These are phyloP conservation scores for Clonostachys rhizophaga DNA, from an alignment of 2,329 filamentous ascomycete genomes.

Conservation along the genomic window DNA sequence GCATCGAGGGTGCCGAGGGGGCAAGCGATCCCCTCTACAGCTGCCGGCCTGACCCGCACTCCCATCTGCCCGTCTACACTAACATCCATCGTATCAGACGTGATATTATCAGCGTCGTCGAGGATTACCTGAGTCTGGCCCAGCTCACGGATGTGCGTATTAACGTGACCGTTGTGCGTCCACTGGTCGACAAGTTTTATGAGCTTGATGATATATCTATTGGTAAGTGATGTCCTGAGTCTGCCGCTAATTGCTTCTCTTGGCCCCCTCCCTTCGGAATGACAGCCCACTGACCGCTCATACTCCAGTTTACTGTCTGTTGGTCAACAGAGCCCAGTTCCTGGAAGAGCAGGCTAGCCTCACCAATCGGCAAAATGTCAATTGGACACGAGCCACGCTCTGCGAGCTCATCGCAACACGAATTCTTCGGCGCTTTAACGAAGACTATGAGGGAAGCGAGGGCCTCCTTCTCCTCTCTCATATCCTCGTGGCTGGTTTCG, in stretches of 20 bases:
- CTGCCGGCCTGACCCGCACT: conserved; percentile 53
- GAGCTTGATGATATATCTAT: conserved; percentile 76
- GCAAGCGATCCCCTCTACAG: conserved; percentile 35
- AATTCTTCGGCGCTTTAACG: conserved; percentile 72
- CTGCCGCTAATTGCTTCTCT: not conserved
- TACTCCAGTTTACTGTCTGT: conserved; percentile 67
- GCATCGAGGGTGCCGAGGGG: conserved; percentile 12
- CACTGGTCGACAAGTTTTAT: conserved; percentile 79
- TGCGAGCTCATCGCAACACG: conserved; percentile 79
- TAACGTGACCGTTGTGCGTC: conserved; percentile 75
- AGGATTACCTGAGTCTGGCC: conserved; percentile 62
- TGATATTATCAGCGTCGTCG: conserved; percentile 59
- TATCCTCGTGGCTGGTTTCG: conserved; percentile 77
- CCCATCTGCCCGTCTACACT: conserved; percentile 66
- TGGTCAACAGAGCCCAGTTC: conserved; percentile 79
- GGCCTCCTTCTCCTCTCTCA: conserved; percentile 72
- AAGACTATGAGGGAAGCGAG: conserved; percentile 66
- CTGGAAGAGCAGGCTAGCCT: conserved; percentile 72
- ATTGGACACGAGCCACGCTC: conserved; percentile 70
- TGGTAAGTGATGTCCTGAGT: conserved; percentile 34
- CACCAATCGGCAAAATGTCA: conserved; percentile 75
- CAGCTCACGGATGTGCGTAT: conserved; percentile 78
- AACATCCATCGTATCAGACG: conserved; percentile 70
- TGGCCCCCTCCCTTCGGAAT: not conserved
- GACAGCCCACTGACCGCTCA: conserved; percentile 2